phyloP scores from a whole-genome alignment of 2,329 filamentous ascomycete genomes.

The Nemania abortiva region DNA sequence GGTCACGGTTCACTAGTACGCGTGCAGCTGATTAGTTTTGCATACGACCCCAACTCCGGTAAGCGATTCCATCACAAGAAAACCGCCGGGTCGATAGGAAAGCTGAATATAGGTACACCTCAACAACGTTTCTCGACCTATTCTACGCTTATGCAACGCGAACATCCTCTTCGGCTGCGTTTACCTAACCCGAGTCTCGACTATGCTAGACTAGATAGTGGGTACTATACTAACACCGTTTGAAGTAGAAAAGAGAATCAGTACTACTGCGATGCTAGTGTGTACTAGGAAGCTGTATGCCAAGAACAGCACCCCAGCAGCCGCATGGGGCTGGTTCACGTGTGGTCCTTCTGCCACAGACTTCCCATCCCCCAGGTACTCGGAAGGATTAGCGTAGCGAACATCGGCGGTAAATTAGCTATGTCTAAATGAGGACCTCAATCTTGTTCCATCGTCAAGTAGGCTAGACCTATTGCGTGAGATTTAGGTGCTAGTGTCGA shows the following conservation, averaged over 20 bases:
- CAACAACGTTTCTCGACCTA: not conserved
- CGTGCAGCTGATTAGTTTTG: not conserved
- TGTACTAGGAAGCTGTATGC: constrained; percentile 5
- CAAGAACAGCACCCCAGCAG: constrained; percentile 7
- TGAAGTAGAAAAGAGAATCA: constrained; percentile 3
- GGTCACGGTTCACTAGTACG: not conserved
- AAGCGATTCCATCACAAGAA: not conserved
- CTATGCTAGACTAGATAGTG: not conserved
- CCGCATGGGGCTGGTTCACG: constrained; percentile 16
- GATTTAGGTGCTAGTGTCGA: not conserved
- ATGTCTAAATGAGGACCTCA: constrained; percentile 1
- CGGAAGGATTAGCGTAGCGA: not conserved
- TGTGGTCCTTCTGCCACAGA: constrained; percentile 25
- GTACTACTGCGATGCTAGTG: constrained; percentile 2
- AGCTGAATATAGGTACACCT: not conserved
- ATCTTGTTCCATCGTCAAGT: not conserved
- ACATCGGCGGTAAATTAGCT: not conserved
- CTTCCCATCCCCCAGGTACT: not conserved
- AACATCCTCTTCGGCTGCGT: not conserved
- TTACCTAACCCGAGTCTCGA: not conserved
- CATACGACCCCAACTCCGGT: not conserved
- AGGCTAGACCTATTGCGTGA: not conserved
- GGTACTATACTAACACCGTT: not conserved
- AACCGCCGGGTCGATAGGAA: not conserved
- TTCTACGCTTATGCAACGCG: not conserved